Evolutionary conservation across 148 eudicot genomes (phyloP).

Genomic region (Heliamphora exappendiculata): DNA sequence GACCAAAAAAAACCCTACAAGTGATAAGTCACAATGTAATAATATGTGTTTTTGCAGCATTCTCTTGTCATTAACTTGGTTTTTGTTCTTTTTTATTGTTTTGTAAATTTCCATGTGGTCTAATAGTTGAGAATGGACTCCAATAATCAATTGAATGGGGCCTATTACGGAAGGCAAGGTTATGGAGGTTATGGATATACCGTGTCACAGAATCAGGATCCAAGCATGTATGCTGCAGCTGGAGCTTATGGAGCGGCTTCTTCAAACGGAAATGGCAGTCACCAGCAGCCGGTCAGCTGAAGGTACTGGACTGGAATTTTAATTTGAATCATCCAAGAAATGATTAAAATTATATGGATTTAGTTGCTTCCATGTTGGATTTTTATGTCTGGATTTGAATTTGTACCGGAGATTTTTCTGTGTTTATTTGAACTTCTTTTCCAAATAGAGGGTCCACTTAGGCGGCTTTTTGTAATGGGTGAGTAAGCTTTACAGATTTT

Average conservation of each 20-base stretch:
- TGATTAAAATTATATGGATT: not conserved
- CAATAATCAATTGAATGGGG: constrained; percentile 5
- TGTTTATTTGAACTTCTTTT: not conserved
- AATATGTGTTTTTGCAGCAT: too few relatives aligned
- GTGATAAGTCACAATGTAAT: too few relatives aligned
- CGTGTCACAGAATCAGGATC: constrained; percentile 1
- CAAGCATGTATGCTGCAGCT: constrained; percentile 16
- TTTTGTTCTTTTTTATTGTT: not conserved
- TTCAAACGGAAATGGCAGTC: constrained; percentile 26
- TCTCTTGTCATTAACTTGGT: too few relatives aligned
- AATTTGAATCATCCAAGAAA: constrained; percentile 6
- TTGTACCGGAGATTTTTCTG: not conserved
- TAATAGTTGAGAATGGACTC: not conserved
- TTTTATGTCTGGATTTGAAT: not conserved
- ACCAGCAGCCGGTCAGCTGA: constrained; percentile 33
- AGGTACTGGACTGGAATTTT: not conserved
- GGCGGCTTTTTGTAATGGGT: not conserved
- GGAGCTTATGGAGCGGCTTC: constrained; percentile 22
- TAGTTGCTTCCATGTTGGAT: not conserved
- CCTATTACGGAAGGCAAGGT: constrained; percentile 8
- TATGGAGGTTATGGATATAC: constrained; percentile 5
- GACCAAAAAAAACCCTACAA: too few relatives aligned
- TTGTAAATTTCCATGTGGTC: not conserved
- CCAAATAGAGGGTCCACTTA: too few relatives aligned
- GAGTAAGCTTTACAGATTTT: not conserved